phyloP scores from a whole-genome alignment of 2,329 filamentous ascomycete genomes.

The Domatiomyces catenatus region DNA sequence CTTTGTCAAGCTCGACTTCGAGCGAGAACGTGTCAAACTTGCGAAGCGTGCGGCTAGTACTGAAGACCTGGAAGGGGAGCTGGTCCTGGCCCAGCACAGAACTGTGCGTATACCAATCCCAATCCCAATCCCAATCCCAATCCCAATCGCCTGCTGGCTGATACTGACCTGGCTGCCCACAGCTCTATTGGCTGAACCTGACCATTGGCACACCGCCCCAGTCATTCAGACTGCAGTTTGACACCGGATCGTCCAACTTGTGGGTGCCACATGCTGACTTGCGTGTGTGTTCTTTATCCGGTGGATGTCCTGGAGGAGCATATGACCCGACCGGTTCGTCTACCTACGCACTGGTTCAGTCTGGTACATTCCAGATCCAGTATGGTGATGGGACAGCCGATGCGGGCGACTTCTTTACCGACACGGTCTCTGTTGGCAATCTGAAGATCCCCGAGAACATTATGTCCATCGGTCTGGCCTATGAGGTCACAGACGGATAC shows the following conservation, averaged over 20 bases:
- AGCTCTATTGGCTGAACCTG: conserved; percentile 3
- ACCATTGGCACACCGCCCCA: conserved; percentile 14
- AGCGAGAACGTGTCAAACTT: not conserved
- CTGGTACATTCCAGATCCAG: not conserved
- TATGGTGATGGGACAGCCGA: conserved; percentile 53
- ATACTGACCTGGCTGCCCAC: not conserved
- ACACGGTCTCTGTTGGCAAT: conserved; percentile 2
- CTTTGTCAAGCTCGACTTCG: not conserved
- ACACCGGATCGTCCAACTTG: conserved; percentile 12
- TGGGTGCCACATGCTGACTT: conserved; percentile 9
- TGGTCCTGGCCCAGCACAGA: not conserved
- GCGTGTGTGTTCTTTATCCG: not conserved
- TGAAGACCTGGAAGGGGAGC: not conserved
- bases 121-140: no score
- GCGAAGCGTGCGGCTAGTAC: not conserved
- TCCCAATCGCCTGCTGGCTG: no score
- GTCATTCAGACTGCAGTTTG: conserved; percentile 7
- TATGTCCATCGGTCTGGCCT: conserved; percentile 40
- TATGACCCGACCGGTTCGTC: not conserved
- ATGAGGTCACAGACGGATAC: conserved; percentile 37
- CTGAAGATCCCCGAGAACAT: conserved; percentile 47
- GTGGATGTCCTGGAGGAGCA: not conserved
- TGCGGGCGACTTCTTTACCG: conserved; percentile 12
- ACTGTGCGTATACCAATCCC: not conserved
- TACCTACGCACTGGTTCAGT: not conserved